Conservation (phyloP, 257 asterid species). For the Gentiana macrophylla region DNA sequence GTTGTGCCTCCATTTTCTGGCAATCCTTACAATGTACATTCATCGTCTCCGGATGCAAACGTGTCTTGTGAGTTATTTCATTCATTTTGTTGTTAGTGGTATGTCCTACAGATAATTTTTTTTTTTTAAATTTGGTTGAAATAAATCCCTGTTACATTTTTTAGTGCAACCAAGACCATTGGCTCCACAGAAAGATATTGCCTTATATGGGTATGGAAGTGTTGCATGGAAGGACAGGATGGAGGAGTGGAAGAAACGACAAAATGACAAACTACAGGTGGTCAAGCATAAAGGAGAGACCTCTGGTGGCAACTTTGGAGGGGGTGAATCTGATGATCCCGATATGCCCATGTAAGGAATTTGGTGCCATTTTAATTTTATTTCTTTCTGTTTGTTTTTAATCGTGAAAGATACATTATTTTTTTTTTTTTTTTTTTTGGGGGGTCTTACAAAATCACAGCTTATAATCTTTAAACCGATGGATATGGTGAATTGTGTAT, state of each 20-base stretch:
- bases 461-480: too few species aligned
- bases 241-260: conserved; percentile 87
- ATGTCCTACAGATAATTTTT: neutral
- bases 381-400: neutral
- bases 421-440: too few species aligned
- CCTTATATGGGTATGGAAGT: conserved; percentile 91
- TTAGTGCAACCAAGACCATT: conserved; percentile 66
- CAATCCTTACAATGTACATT: conserved; percentile 28
- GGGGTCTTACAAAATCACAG: too few species aligned
- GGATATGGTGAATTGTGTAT: too few species aligned
- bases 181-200: conserved; percentile 77
- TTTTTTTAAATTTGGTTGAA: neutral
- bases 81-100: neutral
- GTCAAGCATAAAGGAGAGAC: conserved; percentile 47
- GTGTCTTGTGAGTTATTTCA: conserved; percentile 35
- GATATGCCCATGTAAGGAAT: conserved; percentile 58
- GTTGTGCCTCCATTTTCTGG: conserved; percentile 44
- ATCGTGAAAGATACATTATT: too few species aligned
- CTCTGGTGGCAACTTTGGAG: conserved; percentile 30
- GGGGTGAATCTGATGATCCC: conserved; percentile 32
- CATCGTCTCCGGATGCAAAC: conserved; percentile 28
- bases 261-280: conserved; percentile 53
- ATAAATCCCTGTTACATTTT: conserved; percentile 3
- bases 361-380: neutral
- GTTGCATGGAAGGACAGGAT: conserved; percentile 90